Conservation (phyloP, 139 green algal species). For the Zygnema cylindricum region DNA sequence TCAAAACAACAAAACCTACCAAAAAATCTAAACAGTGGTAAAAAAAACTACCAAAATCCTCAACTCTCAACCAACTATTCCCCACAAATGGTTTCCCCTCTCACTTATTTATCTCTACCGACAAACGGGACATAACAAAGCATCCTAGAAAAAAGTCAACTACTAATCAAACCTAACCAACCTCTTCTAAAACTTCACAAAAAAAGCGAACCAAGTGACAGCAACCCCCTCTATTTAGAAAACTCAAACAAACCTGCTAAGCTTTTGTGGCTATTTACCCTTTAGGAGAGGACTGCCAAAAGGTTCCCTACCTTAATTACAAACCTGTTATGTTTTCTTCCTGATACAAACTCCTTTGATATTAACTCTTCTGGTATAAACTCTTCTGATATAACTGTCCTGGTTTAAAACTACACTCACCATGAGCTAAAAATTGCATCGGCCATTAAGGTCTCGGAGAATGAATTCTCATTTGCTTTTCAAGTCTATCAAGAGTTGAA, state of each 20-base stretch:
- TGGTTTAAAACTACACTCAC: background rate
- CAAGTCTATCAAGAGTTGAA: slow-evolving; percentile 78
- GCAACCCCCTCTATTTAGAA: background rate
- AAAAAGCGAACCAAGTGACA: background rate
- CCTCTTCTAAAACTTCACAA: background rate
- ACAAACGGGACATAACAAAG: no score
- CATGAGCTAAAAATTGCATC: background rate
- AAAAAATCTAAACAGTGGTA: no score
- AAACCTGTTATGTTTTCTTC: background rate
- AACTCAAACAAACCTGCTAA: background rate
- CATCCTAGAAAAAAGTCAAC: no score
- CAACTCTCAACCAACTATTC: no score
- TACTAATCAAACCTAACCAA: background rate
- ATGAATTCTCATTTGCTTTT: slow-evolving; percentile 15
- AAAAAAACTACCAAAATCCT: no score
- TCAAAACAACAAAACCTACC: no score
- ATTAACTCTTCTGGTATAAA: background rate
- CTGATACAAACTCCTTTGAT: background rate
- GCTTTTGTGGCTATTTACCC: background rate
- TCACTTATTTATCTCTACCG: no score
- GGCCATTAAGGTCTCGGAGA: background rate
- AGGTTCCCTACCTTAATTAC: background rate
- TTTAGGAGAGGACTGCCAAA: background rate
- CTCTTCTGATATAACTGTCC: background rate
- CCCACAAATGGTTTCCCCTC: no score